These are phyloP conservation scores for Murraya koenigii DNA, from an alignment of 345 rosid species.

Conservation along the genomic window DNA sequence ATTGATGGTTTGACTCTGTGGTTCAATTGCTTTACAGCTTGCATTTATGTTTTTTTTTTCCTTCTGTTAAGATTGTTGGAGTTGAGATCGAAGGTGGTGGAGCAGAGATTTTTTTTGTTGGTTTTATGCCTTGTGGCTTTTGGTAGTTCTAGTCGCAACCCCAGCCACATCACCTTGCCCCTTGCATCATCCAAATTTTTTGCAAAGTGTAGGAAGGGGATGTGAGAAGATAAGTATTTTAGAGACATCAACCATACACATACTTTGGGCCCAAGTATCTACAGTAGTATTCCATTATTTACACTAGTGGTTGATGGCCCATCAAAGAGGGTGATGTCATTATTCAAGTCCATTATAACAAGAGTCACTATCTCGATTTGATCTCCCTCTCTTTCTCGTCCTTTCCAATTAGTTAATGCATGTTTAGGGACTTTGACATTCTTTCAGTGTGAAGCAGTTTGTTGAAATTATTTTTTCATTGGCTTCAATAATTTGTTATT, in stretches of 20 bases:
- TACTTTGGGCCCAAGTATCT: neutral
- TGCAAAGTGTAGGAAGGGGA: slow-evolving; percentile 5
- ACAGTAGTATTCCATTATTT: neutral
- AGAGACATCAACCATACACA: slow-evolving; percentile 20
- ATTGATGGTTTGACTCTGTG: slow-evolving; percentile 10
- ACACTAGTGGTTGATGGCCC: neutral
- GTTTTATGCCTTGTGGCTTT: slow-evolving; percentile 9
- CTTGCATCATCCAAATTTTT: neutral
- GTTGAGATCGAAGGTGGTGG: slow-evolving; percentile 12
- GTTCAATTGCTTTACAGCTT: slow-evolving; percentile 18
- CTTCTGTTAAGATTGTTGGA: slow-evolving; percentile 14
- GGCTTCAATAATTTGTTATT: neutral
- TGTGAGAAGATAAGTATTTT: neutral
- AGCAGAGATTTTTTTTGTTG: neutral
- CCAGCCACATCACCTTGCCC: neutral
- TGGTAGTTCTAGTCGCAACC: neutral
- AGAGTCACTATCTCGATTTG: slow-evolving; percentile 1
- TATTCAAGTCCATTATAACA: slow-evolving; percentile 3
- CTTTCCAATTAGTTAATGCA: neutral
- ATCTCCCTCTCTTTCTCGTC: neutral
- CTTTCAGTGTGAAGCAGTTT: neutral
- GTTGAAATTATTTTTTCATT: neutral
- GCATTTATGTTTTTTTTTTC: slow-evolving; percentile 12
- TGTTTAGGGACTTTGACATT: neutral
- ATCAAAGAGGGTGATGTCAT: slow-evolving; percentile 3